Conservation (phyloP, 495 filamentous ascomycete genomes). For the Xylaria flabelliformis region DNA sequence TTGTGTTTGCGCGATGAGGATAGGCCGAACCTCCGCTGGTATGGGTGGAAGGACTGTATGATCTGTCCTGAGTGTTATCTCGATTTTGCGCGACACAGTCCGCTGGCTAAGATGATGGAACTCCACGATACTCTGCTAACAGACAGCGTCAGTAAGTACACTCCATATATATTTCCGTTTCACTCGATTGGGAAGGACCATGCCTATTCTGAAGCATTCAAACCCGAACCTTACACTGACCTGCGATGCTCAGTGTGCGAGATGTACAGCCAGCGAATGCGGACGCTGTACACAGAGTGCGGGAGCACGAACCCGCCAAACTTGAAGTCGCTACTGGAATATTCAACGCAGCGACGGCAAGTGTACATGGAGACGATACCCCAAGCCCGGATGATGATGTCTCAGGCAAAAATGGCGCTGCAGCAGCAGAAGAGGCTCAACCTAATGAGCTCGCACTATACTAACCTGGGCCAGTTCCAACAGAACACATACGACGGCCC, state of each 20-base stretch:
- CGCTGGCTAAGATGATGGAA: constrained; percentile 16
- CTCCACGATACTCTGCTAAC: background rate
- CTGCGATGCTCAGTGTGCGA: background rate
- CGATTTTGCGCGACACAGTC: constrained; percentile 37
- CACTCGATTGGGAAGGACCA: background rate
- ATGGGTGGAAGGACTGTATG: constrained; percentile 46
- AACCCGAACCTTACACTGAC: background rate
- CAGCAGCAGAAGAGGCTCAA: constrained; percentile 31
- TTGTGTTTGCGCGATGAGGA: constrained; percentile 41
- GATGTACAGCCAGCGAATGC: constrained; percentile 19
- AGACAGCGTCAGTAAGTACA: constrained; percentile 1
- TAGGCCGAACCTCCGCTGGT: constrained; percentile 41
- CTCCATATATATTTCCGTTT: no score
- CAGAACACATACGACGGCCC: constrained; percentile 18
- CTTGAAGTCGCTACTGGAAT: constrained; percentile 24
- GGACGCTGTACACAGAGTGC: constrained; percentile 34
- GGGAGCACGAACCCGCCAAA: constrained; percentile 35
- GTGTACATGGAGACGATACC: constrained; percentile 37
- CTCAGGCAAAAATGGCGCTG: constrained; percentile 30
- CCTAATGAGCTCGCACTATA: constrained; percentile 23
- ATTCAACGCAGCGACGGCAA: constrained; percentile 29
- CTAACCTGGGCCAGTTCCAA: constrained; percentile 20
- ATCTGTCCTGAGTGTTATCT: constrained; percentile 49
- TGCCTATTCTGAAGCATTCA: background rate
- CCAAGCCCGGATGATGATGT: constrained; percentile 34